Base-by-base conservation (phyloP, 768 basidiomycete genomes). In the Filobasidium wieringae region DNA sequence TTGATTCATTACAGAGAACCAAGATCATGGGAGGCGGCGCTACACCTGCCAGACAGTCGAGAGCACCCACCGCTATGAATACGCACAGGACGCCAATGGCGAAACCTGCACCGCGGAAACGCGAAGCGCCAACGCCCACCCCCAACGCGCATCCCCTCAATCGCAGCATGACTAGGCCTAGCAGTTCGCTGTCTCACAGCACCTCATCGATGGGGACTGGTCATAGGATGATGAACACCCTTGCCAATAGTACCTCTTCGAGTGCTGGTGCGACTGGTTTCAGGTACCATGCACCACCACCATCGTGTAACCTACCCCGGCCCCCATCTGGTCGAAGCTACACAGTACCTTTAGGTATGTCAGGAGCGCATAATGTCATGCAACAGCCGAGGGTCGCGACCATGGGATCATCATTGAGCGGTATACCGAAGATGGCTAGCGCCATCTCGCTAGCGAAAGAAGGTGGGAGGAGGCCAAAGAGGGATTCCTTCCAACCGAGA, bases 101-200 rank as follows among this genome's bases (percentile, higher is more conserved):
- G 31, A 47, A 32, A 9, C 8, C 2, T 8, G 19, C 55, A n/a
- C n/a, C n/a, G n/a, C n/a, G 55, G 2, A 68, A 71, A 51, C 60
- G 68, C 12, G 68, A 64, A 47, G 68, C 70, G 7, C 70, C 72
- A 17, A 68, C 68, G 7, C 66, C 72, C 1, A 71, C 69, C 7
- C 71, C 71, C 27, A 47, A 27, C 32, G 40, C 31, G 27, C 34
- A 24, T 27, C 43, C 19, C 43, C 55, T 14, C 43, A 32, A 14
- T 40, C 55, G 14, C 40, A 56, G 30, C 53, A 27, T 27, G 17
- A 26, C 43, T 24, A 6, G 43, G 43, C 14, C 22, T 22, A 27
- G 22, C 43, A 47, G 29, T 14, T 27, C 43, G 43, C 22, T 47
- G 17, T 19, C 43, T 5, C 22, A 14, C n/a, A 47, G 43, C 24